Base-by-base conservation (phyloP, 345 rosid genomes). In the Ricinus communis region DNA sequence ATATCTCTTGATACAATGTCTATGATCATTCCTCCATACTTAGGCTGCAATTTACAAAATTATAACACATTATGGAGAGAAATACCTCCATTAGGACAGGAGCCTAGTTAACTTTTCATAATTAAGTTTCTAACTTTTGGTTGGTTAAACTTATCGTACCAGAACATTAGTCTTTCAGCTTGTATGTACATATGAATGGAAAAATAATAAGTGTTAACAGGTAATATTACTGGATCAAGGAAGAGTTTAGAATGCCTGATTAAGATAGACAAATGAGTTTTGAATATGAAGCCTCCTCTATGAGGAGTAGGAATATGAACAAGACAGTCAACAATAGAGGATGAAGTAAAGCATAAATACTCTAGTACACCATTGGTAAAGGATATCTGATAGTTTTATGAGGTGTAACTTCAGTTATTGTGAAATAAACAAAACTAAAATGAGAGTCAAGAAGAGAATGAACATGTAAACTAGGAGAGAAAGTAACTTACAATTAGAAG, bases 401-500 rank as follows among this genome's bases (percentile, higher is more conserved):
- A 54, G 38, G 38, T 33, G 38, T 33, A 33, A 33, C 38, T 27
- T 24, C 36, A 43, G 68, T 30, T 64, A 62, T 16, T n/a, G 4
- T 38, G 0, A 41, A 13, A 62, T 38, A 22, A 27, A 45, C 68
- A 64, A 27, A 30, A 62, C 24, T 60, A 47, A 36, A 50, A 38
- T 33, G 41, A 52, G 18, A 53, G 24, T 33, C 38, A 33, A 33
- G 38, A 33, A 33, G 47, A 43, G 11, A 8, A 43, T 43, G 47
- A 3, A 9, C 11, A 43, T 43, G 11, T 11, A 1, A 43, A 43
- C 47, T 43, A 51, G 16, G 22, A 7, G 22, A 31, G 22, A 33
- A 18, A 16, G 31, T 46, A 60, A 84, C 88, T 33, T 80, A 91
- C 93, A 61, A 91, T 86, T 6, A 91, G 84, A 75, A 91, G 75